phyloP scores from a whole-genome alignment of 2,329 filamentous ascomycete species.

The Neocatenulostroma microsporum region DNA sequence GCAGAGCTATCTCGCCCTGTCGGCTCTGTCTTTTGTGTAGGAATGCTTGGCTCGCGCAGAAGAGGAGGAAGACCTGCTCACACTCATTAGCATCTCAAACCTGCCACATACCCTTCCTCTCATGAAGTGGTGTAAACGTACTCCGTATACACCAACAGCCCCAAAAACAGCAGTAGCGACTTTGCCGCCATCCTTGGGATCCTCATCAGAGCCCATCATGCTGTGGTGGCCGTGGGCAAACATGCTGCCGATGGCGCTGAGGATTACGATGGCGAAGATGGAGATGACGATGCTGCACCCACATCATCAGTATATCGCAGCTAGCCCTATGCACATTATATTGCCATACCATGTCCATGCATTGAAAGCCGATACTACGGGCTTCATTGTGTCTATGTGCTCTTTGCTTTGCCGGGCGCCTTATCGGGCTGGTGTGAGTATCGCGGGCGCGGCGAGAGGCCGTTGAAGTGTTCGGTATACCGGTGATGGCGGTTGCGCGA shows the following conservation, averaged over 20 bases:
- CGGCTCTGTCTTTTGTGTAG: conserved; percentile 77
- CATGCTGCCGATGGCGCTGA: conserved; percentile 59
- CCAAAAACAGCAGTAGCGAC: conserved; percentile 81
- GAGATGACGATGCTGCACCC: conserved; percentile 59
- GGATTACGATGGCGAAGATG: conserved; percentile 56
- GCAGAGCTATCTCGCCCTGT: conserved; percentile 74
- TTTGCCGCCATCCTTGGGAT: conserved; percentile 56
- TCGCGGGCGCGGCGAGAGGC: too few relatives aligned
- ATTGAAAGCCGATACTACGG: conserved; percentile 81
- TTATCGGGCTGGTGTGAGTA: not conserved
- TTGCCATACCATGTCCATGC: conserved; percentile 65
- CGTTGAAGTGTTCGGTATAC: too few relatives aligned
- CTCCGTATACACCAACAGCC: conserved; percentile 79
- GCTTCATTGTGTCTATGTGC: conserved; percentile 65
- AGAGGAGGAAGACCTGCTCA: conserved; percentile 81
- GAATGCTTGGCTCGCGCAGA: conserved; percentile 82
- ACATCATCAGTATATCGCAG: too few relatives aligned
- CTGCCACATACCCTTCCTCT: too few relatives aligned
- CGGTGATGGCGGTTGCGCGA: too few relatives aligned
- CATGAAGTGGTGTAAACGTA: conserved; percentile 52
- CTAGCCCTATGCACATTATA: not conserved
- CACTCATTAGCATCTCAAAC: too few relatives aligned
- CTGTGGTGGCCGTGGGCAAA: conserved; percentile 71
- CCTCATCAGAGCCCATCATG: conserved; percentile 66
- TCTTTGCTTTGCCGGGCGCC: not conserved